Percentiles rank a stretch among this genome's conserved stretches.
These are phyloP conservation scores for Fusarium sp. DNA, from an alignment of 2,329 filamentous ascomycete species.

Conservation along the genomic window DNA sequence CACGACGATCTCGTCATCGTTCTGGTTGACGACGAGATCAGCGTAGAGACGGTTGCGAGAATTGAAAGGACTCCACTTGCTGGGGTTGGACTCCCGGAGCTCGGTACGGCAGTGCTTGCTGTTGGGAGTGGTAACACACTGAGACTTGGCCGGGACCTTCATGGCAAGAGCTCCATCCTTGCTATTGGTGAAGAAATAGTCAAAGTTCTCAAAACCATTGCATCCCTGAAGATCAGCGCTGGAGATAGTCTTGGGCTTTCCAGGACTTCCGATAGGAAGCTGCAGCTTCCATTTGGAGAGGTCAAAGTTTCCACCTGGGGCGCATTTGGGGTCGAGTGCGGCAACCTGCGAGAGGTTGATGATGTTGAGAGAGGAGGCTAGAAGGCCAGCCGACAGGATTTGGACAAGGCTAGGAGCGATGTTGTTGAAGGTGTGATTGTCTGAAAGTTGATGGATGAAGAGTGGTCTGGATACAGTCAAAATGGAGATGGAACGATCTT, in stretches of 20 bases:
- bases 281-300: slow-evolving; percentile 50
- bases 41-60: background rate
- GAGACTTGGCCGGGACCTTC: slow-evolving; percentile 49
- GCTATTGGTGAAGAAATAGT: slow-evolving; percentile 50
- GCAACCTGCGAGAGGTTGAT: background rate
- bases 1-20: background rate
- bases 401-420: background rate
- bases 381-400: background rate
- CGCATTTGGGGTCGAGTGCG: background rate
- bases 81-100: background rate
- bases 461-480: background rate
- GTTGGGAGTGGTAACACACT: slow-evolving; percentile 52
- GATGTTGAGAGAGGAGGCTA: background rate
- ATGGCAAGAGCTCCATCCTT: slow-evolving; percentile 50
- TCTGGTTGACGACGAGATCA: background rate
- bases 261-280: slow-evolving; percentile 48
- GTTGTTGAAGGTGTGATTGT: background rate
- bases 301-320: slow-evolving; percentile 45
- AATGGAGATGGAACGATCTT: background rate
- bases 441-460: background rate
- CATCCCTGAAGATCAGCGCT: slow-evolving; percentile 48
- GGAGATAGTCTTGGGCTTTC: slow-evolving; percentile 36
- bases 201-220: slow-evolving; percentile 45
- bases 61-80: slow-evolving; percentile 40
- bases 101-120: slow-evolving; percentile 49